phyloP scores from a whole-genome alignment of 768 basidiomycete species.

The Russula vinacea region DNA sequence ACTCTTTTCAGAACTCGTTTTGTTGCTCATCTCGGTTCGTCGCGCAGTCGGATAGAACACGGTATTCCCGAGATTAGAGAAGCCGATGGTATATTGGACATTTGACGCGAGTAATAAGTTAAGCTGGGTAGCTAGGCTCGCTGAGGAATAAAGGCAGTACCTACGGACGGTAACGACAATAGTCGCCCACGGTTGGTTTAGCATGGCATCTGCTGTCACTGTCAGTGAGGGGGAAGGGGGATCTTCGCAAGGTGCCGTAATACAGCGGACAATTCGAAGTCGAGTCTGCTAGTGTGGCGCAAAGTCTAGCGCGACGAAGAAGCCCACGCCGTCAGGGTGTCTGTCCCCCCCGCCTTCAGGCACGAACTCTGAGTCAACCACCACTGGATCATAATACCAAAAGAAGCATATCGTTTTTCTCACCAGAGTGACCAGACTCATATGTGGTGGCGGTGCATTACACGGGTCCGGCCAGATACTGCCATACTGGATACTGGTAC shows the following conservation, averaged over 20 bases:
- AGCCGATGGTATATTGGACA: not conserved
- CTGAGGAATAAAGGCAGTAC: conserved; percentile 19
- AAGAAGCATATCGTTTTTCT: not conserved
- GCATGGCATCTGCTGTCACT: not conserved
- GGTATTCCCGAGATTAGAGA: not conserved
- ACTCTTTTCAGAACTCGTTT: not conserved
- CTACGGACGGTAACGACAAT: not conserved
- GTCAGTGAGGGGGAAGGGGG: not conserved
- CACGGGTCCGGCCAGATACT: not conserved
- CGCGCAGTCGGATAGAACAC: not conserved
- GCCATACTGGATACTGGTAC: not conserved
- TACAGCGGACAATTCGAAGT: not conserved
- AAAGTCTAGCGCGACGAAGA: not conserved
- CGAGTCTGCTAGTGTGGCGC: not conserved
- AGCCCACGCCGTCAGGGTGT: not conserved
- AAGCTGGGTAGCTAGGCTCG: conserved; percentile 13
- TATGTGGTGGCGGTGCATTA: not conserved
- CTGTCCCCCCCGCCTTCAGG: conserved; percentile 1
- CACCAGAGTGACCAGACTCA: conserved; percentile 5
- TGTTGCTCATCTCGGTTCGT: not conserved
- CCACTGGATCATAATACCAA: not conserved
- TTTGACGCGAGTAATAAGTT: not conserved
- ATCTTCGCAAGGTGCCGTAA: conserved; percentile 17
- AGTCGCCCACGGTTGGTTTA: conserved; percentile 11
- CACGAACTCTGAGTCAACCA: conserved; percentile 7